These are phyloP conservation scores for Botryotinia narcissicola DNA, from an alignment of 2,329 filamentous ascomycete genomes.

Conservation along the genomic window DNA sequence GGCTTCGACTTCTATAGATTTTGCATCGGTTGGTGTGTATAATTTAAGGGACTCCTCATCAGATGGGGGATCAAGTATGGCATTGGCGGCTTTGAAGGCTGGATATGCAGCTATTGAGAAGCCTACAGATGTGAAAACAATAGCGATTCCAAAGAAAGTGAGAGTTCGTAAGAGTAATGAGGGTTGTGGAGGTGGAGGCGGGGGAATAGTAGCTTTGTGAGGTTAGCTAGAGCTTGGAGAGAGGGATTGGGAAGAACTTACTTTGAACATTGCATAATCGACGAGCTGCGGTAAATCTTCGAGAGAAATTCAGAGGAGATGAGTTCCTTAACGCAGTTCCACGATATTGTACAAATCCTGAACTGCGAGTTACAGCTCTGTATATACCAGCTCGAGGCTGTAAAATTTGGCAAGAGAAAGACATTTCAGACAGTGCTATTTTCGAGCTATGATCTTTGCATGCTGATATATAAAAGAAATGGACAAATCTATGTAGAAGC, in stretches of 20 bases:
- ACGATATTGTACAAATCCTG: not conserved
- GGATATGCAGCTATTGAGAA: conserved; percentile 57
- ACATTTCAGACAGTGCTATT: not conserved
- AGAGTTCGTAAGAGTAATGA: conserved; percentile 47
- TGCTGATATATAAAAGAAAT: not conserved
- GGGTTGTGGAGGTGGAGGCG: conserved; percentile 31
- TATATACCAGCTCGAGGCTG: conserved; percentile 4
- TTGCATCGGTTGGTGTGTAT: conserved; percentile 57
- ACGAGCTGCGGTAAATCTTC: not conserved
- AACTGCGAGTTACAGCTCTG: not conserved
- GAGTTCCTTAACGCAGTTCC: not conserved
- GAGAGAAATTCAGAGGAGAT: not conserved
- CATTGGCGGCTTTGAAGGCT: conserved; percentile 48
- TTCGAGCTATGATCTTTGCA: conserved; percentile 8
- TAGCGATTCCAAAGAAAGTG: conserved; percentile 46
- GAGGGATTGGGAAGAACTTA: not conserved
- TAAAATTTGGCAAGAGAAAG: conserved; percentile 14
- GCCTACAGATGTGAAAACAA: conserved; percentile 50
- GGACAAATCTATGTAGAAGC: not conserved
- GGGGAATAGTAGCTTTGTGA: not conserved
- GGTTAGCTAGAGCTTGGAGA: not conserved
- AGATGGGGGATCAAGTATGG: conserved; percentile 53
- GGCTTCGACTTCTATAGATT: conserved; percentile 60
- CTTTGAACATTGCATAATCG: conserved; percentile 8
- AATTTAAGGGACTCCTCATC: conserved; percentile 72